Conservation (phyloP, 257 asterid genomes). For the Jaltomata sinuosa region DNA sequence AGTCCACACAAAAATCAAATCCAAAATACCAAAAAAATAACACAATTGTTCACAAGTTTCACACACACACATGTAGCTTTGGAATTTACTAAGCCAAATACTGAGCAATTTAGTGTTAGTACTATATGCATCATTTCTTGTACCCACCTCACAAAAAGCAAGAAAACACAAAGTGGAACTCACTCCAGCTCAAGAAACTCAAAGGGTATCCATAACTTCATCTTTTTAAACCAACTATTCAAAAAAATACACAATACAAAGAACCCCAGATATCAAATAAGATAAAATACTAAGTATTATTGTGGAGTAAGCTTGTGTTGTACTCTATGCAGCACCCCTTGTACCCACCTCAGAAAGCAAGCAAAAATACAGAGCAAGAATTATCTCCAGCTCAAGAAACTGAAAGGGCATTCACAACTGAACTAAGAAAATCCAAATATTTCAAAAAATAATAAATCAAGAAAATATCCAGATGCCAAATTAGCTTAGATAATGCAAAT, state of each 20-base stretch:
- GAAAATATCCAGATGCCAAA: background rate
- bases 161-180: background rate
- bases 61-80: background rate
- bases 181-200: background rate
- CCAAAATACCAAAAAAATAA: background rate
- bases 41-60: background rate
- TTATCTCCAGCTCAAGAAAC: background rate
- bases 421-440: background rate
- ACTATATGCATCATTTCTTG: background rate
- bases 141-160: background rate
- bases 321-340: background rate
- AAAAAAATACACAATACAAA: background rate
- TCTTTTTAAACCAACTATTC: background rate
- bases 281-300: background rate
- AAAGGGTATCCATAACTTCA: background rate
- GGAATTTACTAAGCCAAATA: background rate
- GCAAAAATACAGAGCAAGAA: background rate
- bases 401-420: background rate
- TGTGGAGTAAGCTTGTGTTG: background rate
- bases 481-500: background rate
- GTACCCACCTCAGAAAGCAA: background rate
- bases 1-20: constrained; percentile 1
- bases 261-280: background rate
- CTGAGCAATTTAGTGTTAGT: background rate
- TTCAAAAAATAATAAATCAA: background rate